A percentile compares a stretch with the other conserved stretches of the same genome.
Conservation (phyloP, 1,284 basidiomycete species). For the Trichosporon faecale region DNA sequence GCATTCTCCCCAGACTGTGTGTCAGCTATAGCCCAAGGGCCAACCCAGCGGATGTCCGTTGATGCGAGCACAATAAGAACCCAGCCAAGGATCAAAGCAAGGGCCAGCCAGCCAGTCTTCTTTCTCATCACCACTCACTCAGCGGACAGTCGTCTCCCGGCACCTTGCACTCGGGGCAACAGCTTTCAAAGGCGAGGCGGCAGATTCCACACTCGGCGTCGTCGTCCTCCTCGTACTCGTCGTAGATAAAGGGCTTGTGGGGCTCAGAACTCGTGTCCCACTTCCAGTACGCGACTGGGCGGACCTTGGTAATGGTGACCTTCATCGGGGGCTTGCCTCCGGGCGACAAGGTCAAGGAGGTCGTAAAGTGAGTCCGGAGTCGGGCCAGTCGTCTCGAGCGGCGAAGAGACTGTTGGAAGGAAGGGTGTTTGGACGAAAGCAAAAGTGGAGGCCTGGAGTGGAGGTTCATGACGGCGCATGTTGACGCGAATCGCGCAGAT, state of each 20-base stretch:
- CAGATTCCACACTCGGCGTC: constrained; percentile 93
- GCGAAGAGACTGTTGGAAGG: neutral
- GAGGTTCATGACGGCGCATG: neutral
- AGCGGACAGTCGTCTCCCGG: constrained; percentile 95
- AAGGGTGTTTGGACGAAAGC: neutral
- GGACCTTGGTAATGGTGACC: constrained; percentile 43
- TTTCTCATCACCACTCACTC: constrained; percentile 59
- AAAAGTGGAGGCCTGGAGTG: neutral
- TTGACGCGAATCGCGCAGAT: neutral
- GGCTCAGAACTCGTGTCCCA: constrained; percentile 48
- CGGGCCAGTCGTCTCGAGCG: no score
- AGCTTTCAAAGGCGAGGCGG: constrained; percentile 82
- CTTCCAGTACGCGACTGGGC: constrained; percentile 51
- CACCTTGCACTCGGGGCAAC: constrained; percentile 88
- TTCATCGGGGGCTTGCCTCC: constrained; percentile 37
- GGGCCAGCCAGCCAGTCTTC: neutral
- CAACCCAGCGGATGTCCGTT: neutral
- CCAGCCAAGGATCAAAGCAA: neutral
- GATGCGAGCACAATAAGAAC: neutral
- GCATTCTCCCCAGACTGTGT: constrained; percentile 83
- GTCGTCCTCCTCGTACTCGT: constrained; percentile 65
- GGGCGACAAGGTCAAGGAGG: no score
- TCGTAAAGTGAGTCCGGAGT: no score
- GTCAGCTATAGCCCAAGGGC: neutral
- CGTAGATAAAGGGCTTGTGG: constrained; percentile 46